These are phyloP conservation scores for Talaromyces proteolyticus DNA, from an alignment of 495 filamentous ascomycete genomes.

Conservation along the genomic window DNA sequence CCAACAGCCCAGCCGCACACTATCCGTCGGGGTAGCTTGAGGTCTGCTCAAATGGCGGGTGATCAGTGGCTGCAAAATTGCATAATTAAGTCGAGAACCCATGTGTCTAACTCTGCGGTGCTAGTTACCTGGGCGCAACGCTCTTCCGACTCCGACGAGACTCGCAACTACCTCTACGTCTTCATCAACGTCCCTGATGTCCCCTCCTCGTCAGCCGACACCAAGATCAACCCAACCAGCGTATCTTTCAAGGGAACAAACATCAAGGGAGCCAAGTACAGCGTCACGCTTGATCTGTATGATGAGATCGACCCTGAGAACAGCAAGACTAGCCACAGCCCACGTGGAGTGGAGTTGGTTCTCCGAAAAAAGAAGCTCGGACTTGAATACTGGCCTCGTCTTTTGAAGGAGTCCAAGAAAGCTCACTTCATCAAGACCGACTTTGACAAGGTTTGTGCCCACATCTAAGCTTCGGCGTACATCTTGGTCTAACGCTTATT, in stretches of 20 bases:
- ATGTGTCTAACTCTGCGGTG: not conserved
- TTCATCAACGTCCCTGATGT: constrained; percentile 85
- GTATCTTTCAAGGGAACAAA: constrained; percentile 79
- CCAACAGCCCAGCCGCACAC: not conserved
- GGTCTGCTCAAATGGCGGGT: not conserved
- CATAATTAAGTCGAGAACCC: not conserved
- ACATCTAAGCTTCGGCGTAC: not conserved
- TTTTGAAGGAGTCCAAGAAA: constrained; percentile 85
- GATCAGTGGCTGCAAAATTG: no score
- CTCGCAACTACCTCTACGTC: constrained; percentile 89
- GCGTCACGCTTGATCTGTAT: constrained; percentile 83
- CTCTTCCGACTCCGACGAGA: constrained; percentile 69
- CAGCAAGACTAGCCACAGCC: constrained; percentile 76
- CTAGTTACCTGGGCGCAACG: constrained; percentile 97
- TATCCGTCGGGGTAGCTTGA: not conserved
- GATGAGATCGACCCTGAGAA: constrained; percentile 81
- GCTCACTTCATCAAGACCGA: constrained; percentile 97
- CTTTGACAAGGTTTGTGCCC: constrained; percentile 78
- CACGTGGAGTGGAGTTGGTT: constrained; percentile 80
- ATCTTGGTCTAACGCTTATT: constrained; percentile 14
- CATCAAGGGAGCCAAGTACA: constrained; percentile 75
- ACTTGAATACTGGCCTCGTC: constrained; percentile 87
- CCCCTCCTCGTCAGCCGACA: constrained; percentile 56
- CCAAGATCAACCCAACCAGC: constrained; percentile 71
- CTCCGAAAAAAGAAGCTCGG: constrained; percentile 94